Base-by-base conservation (phyloP, 257 asterid species). In the Primulina huaijiensis region DNA sequence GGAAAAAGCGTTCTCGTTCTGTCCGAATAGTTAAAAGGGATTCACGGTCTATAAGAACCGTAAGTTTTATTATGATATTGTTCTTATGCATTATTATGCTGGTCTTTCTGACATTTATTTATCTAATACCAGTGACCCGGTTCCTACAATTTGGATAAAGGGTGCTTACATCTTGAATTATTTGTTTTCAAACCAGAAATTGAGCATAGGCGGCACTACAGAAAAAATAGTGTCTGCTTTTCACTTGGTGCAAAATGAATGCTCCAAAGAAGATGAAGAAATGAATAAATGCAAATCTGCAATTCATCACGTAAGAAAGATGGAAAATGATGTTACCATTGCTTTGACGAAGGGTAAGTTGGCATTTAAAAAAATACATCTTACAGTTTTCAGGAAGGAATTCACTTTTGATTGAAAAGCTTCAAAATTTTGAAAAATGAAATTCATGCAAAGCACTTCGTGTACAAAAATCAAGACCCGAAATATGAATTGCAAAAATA, bases 181-280 rank as follows among this genome's bases (percentile, higher is more conserved):
- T 69, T 43, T 72, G 31, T 53, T 81, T 46, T 37, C 76, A 75
- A 79, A 75, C 75, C 88, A 93, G 96, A 93, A 93, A 82, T 78
- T 93, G 81, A 82, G 89, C 73, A 78, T 93, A 63, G 99, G 99
- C 73, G 95, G 96, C 66, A 64, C 82, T 67, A 86, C 89, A 56
- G 99, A 93, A 76, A 93, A 89, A 79, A 90, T 93, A 27, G 89
- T 90, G 43, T 81, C 97, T 37, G 99, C 99, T 50, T 82, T 83
- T 74, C 95, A 90, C 76, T 46, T 53, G 75, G 96, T 93, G 75
- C 73, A 78, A 37, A 79, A 85, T 57, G 96, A 90, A 64, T 80
- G 75, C 68, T 12, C 84, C 52, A 80, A 65, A 72, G 97, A 90
- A 87, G 93, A 87, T 60, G 97, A 84, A 79, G 92, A 88, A 76